Conservation (phyloP, 495 filamentous ascomycete genomes). For the Penicillium manginii region DNA sequence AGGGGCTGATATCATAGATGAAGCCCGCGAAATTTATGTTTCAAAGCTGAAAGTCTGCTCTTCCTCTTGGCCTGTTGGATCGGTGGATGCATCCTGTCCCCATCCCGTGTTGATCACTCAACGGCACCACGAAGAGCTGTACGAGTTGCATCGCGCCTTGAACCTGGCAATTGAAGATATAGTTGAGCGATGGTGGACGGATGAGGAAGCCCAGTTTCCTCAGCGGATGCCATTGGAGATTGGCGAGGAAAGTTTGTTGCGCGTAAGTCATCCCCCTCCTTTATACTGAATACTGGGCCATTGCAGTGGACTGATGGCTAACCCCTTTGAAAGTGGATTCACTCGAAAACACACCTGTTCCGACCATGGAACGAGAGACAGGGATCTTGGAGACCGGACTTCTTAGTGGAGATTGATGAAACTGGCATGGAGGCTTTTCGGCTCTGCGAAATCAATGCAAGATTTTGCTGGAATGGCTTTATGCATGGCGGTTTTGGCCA, state of each 20-base stretch:
- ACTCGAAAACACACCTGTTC: too few species aligned
- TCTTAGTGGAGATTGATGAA: conserved; percentile 36
- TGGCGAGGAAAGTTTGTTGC: conserved; percentile 37
- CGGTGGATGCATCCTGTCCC: not conserved
- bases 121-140: conserved; percentile 21
- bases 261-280: conserved; percentile 6
- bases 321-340: too few species aligned
- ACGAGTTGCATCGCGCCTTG: conserved; percentile 31
- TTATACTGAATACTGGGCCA: not conserved
- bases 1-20: too few species aligned
- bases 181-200: conserved; percentile 46
- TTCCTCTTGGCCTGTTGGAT: too few species aligned
- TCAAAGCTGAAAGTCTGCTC: too few species aligned
- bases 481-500: conserved; percentile 29
- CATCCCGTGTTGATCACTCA: conserved; percentile 22
- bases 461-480: conserved; percentile 47
- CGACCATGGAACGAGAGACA: too few species aligned
- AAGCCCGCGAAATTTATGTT: too few species aligned
- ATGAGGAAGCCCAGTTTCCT: conserved; percentile 34
- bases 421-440: conserved; percentile 25
- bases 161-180: conserved; percentile 41
- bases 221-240: conserved; percentile 42
- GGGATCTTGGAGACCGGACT: conserved; percentile 50
- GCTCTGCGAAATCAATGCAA: conserved; percentile 52
- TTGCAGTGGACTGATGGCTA: conserved; percentile 20